Percentiles rank a stretch among this genome's conserved stretches.
Evolutionary conservation across 1,139 yeast genomes (phyloP).

Genomic region (Candida tropicalis): DNA sequence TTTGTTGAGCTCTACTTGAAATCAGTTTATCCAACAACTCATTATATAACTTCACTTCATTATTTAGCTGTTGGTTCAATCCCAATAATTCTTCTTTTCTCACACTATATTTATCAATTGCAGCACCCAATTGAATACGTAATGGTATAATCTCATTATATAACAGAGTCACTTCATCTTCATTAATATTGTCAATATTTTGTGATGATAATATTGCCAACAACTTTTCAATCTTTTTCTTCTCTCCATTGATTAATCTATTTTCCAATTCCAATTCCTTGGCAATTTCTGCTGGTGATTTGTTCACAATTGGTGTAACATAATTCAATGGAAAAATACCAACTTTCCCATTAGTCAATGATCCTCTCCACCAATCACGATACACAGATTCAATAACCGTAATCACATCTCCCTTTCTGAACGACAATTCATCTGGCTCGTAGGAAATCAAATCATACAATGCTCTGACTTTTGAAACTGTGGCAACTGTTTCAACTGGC

Average conservation of each 20-base stretch:
- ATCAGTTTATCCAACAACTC: constrained; percentile 61
- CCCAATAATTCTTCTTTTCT: constrained; percentile 74
- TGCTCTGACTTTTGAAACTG: constrained; percentile 75
- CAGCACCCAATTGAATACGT: constrained; percentile 70
- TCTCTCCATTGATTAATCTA: constrained; percentile 30
- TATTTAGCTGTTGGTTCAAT: constrained; percentile 68
- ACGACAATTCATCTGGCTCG: constrained; percentile 72
- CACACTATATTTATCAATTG: constrained; percentile 73
- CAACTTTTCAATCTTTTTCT: constrained; percentile 63
- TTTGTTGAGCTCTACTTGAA: constrained; percentile 22
- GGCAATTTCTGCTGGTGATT: constrained; percentile 51
- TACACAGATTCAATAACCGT: constrained; percentile 86
- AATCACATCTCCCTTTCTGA: constrained; percentile 74
- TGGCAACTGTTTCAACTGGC: constrained; percentile 41
- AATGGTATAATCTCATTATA: constrained; percentile 73
- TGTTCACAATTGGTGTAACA: constrained; percentile 77
- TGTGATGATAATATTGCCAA: constrained; percentile 56
- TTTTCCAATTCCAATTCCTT: constrained; percentile 35
- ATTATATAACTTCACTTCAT: constrained; percentile 71
- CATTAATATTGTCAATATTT: constrained; percentile 30
- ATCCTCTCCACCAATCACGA: constrained; percentile 96
- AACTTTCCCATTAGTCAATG: constrained; percentile 67
- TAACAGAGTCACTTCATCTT: constrained; percentile 52
- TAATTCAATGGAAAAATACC: constrained; percentile 96
- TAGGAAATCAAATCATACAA: constrained; percentile 76